phyloP scores from a whole-genome alignment of 2,329 filamentous ascomycete species.

The Verticillium nubilum region DNA sequence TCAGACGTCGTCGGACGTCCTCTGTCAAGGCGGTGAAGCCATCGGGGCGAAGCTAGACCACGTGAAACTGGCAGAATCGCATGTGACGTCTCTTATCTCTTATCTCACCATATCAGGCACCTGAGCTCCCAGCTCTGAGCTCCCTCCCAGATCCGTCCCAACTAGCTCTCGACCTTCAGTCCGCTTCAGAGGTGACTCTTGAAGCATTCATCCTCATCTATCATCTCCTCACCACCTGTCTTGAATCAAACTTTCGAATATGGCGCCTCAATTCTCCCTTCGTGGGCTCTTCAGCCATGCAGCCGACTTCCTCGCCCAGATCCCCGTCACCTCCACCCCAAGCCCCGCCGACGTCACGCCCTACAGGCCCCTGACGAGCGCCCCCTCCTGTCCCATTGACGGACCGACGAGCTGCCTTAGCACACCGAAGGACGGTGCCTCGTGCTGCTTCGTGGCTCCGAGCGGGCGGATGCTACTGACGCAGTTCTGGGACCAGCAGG shows the following conservation, averaged over 20 bases:
- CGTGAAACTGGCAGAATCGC: neutral
- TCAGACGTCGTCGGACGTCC: neutral
- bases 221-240: neutral
- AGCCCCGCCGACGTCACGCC: slow-evolving; percentile 16
- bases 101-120: neutral
- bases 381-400: slow-evolving; percentile 33
- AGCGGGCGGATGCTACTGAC: slow-evolving; percentile 34
- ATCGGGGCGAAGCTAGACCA: neutral
- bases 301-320: slow-evolving; percentile 15
- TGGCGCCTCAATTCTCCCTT: slow-evolving; percentile 2
- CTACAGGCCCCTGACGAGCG: slow-evolving; percentile 28
- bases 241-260: neutral
- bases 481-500: slow-evolving; percentile 37
- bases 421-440: slow-evolving; percentile 26
- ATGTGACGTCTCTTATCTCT: neutral
- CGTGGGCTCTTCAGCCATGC: slow-evolving; percentile 3
- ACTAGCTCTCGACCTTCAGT: neutral
- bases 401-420: slow-evolving; percentile 36
- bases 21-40: neutral
- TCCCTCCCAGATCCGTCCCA: neutral
- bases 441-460: slow-evolving; percentile 36
- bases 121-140: neutral
- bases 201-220: neutral
- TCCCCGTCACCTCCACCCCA: slow-evolving; percentile 12
- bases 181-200: neutral